Percentiles rank a stretch among this genome's conserved stretches.
These are phyloP conservation scores for Neofusicoccum parvum DNA, from an alignment of 2,329 filamentous ascomycete species.

Conservation along the genomic window DNA sequence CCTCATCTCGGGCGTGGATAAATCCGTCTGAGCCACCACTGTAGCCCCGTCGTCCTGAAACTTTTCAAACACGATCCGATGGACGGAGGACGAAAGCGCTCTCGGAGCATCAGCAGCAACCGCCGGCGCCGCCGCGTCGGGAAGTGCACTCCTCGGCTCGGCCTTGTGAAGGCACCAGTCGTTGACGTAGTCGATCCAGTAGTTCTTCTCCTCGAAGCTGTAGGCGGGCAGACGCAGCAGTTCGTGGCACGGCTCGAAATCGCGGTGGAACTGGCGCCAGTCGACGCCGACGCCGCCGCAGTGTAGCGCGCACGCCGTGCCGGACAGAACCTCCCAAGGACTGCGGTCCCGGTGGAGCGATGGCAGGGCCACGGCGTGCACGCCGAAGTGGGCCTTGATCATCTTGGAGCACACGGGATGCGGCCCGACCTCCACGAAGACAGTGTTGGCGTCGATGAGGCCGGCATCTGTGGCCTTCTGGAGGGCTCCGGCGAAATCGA, in stretches of 20 bases:
- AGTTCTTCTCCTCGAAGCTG: slow-evolving; percentile 36
- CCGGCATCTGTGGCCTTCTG: slow-evolving; percentile 35
- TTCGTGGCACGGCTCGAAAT: slow-evolving; percentile 48
- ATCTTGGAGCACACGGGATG: slow-evolving; percentile 48
- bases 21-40: too few species aligned
- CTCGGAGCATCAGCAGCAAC: too few species aligned
- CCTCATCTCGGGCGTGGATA: too few species aligned
- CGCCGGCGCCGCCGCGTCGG: too few species aligned
- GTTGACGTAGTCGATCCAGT: slow-evolving; percentile 40
- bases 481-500: slow-evolving; percentile 45
- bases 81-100: too few species aligned
- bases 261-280: slow-evolving; percentile 63
- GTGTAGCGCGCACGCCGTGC: slow-evolving; percentile 55
- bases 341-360: slow-evolving; percentile 19
- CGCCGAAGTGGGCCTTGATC: slow-evolving; percentile 31
- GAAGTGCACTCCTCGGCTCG: slow-evolving; percentile 13
- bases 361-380: background rate
- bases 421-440: slow-evolving; percentile 51
- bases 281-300: slow-evolving; percentile 56
- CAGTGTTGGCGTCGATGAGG: slow-evolving; percentile 38
- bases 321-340: slow-evolving; percentile 42
- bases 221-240: slow-evolving; percentile 57
- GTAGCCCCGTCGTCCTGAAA: too few species aligned
- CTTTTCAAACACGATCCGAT: too few species aligned
- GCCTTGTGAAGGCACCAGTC: slow-evolving; percentile 35